Base-by-base conservation (phyloP, 2,329 filamentous ascomycete species). In the Aschersonia sp. region DNA sequence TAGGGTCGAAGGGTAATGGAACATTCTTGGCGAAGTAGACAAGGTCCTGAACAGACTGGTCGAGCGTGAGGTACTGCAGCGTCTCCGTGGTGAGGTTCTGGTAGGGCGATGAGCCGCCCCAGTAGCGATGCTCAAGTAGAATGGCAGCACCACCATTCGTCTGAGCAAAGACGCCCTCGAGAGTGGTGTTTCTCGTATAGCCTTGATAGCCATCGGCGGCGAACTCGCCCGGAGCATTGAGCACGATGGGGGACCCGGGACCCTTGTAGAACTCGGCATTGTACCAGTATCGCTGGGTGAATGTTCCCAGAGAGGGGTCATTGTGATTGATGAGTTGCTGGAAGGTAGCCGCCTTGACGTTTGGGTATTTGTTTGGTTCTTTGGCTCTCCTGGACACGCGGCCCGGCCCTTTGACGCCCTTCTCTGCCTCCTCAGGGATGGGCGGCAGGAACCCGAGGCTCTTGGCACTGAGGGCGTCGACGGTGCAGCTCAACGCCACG, bases 121-220 rank as follows among this genome's bases (percentile, higher is more conserved):
- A 94, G 69, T 89, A 94, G 45, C 87, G 78, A 59, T 92, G 86
- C 65, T 92, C 87, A 2, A 92, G 71, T 45, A 91, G 74, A 6
- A 94, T 80, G 6, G 79, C 84, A 28, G 91, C 67, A 2, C 85
- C 87, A 51, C 79, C 68, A 0, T 81, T 82, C 1, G 79, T 80
- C 54, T 81, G 67, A 2, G 80, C 76, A 20, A 91, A 71, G 52
- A 84, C 72, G 38, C 75, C 74, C 43, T 78, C 72, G 1, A 87
- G 69, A 44, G 89, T 79, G 31, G 82, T 82, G 59, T 88, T 87
- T 55, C 85, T 79, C 28, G 89, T 62, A 57, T 75, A 87, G 0
- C 74, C 71, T 20, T 88, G 65, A 29, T 82, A 74, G 30, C 60
- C 74, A 9, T 60, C 64, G 5, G 71, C 81, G 52, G 66, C 66